Evolutionary conservation across 345 rosid genomes (phyloP), one percentile per base, ranked within the genome.

Genomic region (Excoecaria agallocha): DNA sequence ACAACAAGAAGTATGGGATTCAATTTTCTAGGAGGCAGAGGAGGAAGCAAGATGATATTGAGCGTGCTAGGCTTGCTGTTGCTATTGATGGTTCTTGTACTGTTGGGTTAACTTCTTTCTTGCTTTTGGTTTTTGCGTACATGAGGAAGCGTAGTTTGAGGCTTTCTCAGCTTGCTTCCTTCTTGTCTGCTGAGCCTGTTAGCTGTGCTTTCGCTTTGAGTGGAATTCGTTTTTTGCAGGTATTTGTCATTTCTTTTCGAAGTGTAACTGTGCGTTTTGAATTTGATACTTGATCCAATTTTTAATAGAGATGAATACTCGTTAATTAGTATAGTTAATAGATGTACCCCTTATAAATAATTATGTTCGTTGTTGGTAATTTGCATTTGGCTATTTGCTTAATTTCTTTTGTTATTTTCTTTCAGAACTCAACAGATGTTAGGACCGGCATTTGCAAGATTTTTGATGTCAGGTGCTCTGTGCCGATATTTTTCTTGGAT

Each of bases 371-470:
- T 39, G 2, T 63, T 68, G 8, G 25, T 12, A 50, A 50, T 8
- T 43, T 49, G 25, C 38, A 48, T 35, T 19, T 25, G 9, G 6
- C 10, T 20, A 43, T 43, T 43, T 43, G 12, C 15, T 51, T 20
- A 35, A 6, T 56, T 52, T 7, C 20, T 15, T 8, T 20, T 16
- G 8, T 37, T 64, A 46, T 38, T 15, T 71, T 2, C 79, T 39
- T 80, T 76, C 91, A 94, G 98, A 93, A 84, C 43, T 73, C 81
- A 79, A 65, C 85, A 20, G 24, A 76, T 52, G 66, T 60, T 74
- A 72, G 82, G 50, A 84, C 75, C 59, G 95, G 90, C 66, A 60
- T 86, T 70, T 92, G 96, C 94, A 87, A 79, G 87, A 71, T 93
- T 76, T 91, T 83, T 80, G 86, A 73, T 73, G 66, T 56, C 37